These are phyloP conservation scores for Lentinula edodes DNA, from an alignment of 768 basidiomycete genomes.

Conservation along the genomic window DNA sequence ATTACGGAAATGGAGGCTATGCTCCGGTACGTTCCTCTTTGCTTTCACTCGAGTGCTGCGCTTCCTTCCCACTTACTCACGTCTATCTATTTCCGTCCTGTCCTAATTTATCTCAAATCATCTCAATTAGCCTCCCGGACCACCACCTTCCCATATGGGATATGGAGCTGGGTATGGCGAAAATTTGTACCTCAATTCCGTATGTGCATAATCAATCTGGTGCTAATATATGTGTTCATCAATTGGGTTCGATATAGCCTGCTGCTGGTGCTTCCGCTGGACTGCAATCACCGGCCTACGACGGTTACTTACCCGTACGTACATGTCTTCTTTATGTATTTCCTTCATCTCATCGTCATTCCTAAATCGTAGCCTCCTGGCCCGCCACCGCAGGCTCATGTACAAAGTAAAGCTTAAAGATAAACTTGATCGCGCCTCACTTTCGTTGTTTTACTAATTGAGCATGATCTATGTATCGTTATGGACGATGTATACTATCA, in stretches of 20 bases:
- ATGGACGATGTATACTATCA: too few species aligned
- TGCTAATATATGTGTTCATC: neutral
- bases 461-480: neutral
- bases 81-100: neutral
- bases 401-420: neutral
- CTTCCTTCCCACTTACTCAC: neutral
- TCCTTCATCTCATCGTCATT: neutral
- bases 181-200: neutral
- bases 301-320: neutral
- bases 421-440: too few species aligned
- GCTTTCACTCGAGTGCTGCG: neutral
- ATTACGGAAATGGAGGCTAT: neutral
- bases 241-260: neutral
- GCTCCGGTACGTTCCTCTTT: neutral
- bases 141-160: neutral
- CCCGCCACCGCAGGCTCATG: neutral
- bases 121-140: neutral
- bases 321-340: neutral
- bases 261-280: neutral
- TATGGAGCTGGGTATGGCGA: neutral
- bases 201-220: neutral
- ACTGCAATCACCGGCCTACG: neutral
- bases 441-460: neutral
- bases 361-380: neutral
- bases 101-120: neutral